Evolutionary conservation across 768 basidiomycete species (phyloP).

Genomic region (Boletus patriciae): DNA sequence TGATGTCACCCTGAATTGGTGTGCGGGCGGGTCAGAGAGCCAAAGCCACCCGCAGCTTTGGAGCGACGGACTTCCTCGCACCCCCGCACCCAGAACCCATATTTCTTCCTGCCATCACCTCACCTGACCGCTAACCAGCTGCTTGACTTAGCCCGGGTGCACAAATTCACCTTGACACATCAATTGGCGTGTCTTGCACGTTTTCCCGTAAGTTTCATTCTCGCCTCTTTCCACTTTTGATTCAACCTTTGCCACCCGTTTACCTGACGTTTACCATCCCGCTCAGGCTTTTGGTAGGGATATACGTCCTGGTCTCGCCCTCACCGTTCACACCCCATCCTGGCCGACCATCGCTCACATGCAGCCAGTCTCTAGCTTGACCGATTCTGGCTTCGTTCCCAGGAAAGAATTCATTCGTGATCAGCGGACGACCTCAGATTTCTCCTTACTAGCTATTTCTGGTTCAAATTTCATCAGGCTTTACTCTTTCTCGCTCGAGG

Average conservation of each 20-base stretch:
- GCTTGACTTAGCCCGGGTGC: constrained; percentile 10
- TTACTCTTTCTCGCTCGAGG: constrained; percentile 61
- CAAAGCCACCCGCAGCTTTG: constrained; percentile 13
- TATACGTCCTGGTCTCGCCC: constrained; percentile 27
- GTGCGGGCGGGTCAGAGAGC: constrained; percentile 1
- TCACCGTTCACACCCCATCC: constrained; percentile 22
- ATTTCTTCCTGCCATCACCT: not conserved
- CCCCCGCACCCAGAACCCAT: constrained; percentile 3
- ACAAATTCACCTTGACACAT: constrained; percentile 15
- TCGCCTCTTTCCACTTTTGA: constrained; percentile 30
- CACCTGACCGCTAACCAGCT: constrained; percentile 11
- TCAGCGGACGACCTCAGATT: constrained; percentile 53
- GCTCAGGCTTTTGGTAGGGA: constrained; percentile 22
- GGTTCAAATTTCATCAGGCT: constrained; percentile 63
- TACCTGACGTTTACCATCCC: constrained; percentile 40
- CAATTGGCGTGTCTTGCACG: constrained; percentile 33
- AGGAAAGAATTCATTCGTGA: constrained; percentile 73
- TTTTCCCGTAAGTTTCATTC: constrained; percentile 31
- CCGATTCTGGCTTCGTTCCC: constrained; percentile 59
- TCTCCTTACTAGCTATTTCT: constrained; percentile 70
- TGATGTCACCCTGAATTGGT: constrained; percentile 30
- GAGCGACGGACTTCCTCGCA: constrained; percentile 5
- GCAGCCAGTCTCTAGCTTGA: constrained; percentile 32
- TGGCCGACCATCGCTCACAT: constrained; percentile 30
- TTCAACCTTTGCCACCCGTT: constrained; percentile 35